Percentiles rank a stretch among this genome's conserved stretches.
phyloP scores from a whole-genome alignment of 2,329 filamentous ascomycete species.

The Exophiala dermatitidis region DNA sequence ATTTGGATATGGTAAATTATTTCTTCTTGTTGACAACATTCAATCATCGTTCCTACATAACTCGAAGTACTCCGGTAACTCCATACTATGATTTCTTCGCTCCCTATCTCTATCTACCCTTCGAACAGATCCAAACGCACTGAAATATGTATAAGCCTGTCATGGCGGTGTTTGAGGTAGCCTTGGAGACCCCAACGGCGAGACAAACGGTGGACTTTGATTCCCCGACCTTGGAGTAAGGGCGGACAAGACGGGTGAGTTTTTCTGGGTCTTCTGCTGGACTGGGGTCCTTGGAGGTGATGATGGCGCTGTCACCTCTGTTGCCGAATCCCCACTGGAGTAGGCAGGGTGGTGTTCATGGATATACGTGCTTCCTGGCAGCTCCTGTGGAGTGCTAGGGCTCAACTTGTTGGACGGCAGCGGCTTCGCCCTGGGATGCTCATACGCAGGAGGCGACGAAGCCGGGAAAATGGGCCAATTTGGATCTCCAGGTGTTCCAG shows the following conservation, averaged over 20 bases:
- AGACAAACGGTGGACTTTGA: slow-evolving; percentile 21
- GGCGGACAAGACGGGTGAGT: slow-evolving; percentile 19
- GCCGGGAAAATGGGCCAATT: slow-evolving; percentile 13
- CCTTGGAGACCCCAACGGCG: slow-evolving; percentile 18
- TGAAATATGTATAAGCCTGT: not conserved
- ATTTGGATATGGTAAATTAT: too few species aligned
- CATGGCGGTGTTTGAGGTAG: slow-evolving; percentile 1
- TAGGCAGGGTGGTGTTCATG: slow-evolving; percentile 28
- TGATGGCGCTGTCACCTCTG: slow-evolving; percentile 19
- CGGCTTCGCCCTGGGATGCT: slow-evolving; percentile 3
- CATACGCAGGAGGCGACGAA: slow-evolving; percentile 25
- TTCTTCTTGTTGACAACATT: too few species aligned
- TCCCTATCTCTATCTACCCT: too few species aligned
- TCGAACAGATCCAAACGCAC: not conserved
- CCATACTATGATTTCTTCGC: not conserved
- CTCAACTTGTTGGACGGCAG: not conserved
- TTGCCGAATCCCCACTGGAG: slow-evolving; percentile 4
- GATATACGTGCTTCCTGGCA: slow-evolving; percentile 28
- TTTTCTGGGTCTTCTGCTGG: slow-evolving; percentile 5
- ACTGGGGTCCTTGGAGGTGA: slow-evolving; percentile 30
- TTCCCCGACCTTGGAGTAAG: slow-evolving; percentile 13
- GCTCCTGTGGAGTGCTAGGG: slow-evolving; percentile 16
- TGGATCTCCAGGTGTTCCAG: slow-evolving; percentile 2
- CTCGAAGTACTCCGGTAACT: not conserved
- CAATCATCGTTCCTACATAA: not conserved